These are phyloP conservation scores for Sporothrix pseudoabietina DNA, from an alignment of 2,329 filamentous ascomycete genomes.

Conservation along the genomic window DNA sequence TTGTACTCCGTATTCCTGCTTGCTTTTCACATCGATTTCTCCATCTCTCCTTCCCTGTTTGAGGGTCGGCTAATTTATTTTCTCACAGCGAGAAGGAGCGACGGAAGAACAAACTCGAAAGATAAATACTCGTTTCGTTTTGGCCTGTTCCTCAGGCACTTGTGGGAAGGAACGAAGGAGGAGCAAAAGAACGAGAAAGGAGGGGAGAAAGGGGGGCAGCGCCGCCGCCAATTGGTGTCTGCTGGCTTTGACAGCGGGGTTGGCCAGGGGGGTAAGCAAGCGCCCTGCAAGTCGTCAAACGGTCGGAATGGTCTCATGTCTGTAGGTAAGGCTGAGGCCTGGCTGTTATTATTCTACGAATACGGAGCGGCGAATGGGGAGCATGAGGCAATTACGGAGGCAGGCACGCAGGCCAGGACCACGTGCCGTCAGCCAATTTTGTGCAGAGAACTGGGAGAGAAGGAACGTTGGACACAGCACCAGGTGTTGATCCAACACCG, in stretches of 20 bases:
- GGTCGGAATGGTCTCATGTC: conserved; percentile 23
- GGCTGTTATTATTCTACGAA: neutral
- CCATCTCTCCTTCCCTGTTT: conserved; percentile 7
- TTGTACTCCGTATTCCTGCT: neutral
- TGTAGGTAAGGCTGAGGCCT: conserved; percentile 29
- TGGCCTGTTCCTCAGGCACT: neutral
- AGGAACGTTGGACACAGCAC: neutral
- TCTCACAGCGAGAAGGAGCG: conserved; percentile 12
- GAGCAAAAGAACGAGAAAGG: neutral
- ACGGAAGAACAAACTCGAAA: neutral
- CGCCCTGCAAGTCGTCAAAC: conserved; percentile 22
- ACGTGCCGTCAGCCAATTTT: neutral
- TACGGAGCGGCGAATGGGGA: neutral
- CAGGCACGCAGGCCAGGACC: neutral
- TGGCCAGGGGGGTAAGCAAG: conserved; percentile 20
- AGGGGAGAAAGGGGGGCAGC: conserved; percentile 11
- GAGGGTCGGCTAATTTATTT: neutral
- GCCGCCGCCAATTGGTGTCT: conserved; percentile 8
- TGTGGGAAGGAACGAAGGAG: conserved; percentile 19
- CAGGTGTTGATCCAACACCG: conserved; percentile 21
- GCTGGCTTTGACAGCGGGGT: conserved; percentile 28
- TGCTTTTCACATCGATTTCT: neutral
- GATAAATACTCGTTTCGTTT: neutral
- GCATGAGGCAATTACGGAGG: conserved; percentile 19
- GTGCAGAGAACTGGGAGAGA: neutral